Conservation (phyloP, 208 protist genomes). For the Leishmania aethiopica region DNA sequence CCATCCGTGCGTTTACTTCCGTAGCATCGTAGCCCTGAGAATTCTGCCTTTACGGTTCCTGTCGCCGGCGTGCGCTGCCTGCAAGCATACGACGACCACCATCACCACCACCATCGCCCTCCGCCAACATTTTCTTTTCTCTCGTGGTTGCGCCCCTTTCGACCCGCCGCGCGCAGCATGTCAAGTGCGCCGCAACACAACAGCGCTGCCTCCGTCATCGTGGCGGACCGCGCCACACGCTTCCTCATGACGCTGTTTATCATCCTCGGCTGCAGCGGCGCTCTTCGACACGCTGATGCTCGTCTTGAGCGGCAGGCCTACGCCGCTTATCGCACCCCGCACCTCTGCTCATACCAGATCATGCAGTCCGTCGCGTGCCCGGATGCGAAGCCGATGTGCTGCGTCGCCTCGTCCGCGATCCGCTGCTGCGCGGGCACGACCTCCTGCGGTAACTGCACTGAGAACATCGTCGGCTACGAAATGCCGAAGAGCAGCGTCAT, state of each 20-base stretch:
- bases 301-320: conserved; percentile 24
- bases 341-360: conserved; percentile 35
- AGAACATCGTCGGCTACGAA: conserved; percentile 31
- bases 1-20: background rate
- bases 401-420: conserved; percentile 25
- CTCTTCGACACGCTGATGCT: conserved; percentile 6
- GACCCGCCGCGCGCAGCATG: background rate
- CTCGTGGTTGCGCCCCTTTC: background rate
- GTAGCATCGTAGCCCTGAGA: background rate
- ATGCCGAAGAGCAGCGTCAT: conserved; percentile 37
- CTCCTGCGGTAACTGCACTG: conserved; percentile 34
- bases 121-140: background rate
- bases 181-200: background rate
- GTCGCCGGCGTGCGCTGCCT: background rate
- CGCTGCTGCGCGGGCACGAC: conserved; percentile 35
- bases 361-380: conserved; percentile 29
- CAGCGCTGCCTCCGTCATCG: background rate
- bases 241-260: background rate
- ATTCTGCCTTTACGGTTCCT: too few relatives aligned
- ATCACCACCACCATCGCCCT: background rate
- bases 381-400: conserved; percentile 33
- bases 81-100: background rate
- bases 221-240: background rate
- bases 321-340: conserved; percentile 28
- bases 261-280: conserved; percentile 1